A percentile compares a stretch with the other conserved stretches of the same genome.
These are phyloP conservation scores for Gossypium raimondii DNA, from an alignment of 345 rosid genomes.

Conservation along the genomic window DNA sequence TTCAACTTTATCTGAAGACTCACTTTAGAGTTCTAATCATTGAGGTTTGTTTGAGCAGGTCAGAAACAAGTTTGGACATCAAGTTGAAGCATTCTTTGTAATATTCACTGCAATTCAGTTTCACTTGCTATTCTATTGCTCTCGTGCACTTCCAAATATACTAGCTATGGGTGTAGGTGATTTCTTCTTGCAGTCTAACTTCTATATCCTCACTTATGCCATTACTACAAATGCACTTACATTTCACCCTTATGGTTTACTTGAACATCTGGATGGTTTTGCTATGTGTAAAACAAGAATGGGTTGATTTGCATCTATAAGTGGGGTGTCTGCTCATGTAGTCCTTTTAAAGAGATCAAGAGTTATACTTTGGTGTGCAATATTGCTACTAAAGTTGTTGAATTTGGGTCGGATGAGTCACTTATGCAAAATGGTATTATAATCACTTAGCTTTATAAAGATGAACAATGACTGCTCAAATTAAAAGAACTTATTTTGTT, in stretches of 20 bases:
- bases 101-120: conserved; percentile 76
- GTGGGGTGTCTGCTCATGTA: neutral
- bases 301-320: neutral
- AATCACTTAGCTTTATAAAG: neutral
- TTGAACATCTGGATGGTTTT: neutral
- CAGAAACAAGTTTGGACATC: conserved; percentile 70
- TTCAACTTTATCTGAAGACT: neutral
- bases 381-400: neutral
- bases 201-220: conserved; percentile 1
- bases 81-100: conserved; percentile 92
- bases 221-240: neutral
- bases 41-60: conserved; percentile 47
- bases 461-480: neutral
- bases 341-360: neutral
- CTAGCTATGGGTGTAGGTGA: conserved; percentile 86
- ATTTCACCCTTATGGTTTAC: neutral
- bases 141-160: conserved; percentile 88
- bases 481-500: conserved; percentile 1
- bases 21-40: neutral
- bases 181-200: conserved; percentile 21
- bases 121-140: conserved; percentile 90
- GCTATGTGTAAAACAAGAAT: neutral
- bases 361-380: neutral
- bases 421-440: neutral
- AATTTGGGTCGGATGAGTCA: neutral